phyloP scores from a whole-genome alignment of 1,139 yeast species.

The Yamadazyma siamensis region DNA sequence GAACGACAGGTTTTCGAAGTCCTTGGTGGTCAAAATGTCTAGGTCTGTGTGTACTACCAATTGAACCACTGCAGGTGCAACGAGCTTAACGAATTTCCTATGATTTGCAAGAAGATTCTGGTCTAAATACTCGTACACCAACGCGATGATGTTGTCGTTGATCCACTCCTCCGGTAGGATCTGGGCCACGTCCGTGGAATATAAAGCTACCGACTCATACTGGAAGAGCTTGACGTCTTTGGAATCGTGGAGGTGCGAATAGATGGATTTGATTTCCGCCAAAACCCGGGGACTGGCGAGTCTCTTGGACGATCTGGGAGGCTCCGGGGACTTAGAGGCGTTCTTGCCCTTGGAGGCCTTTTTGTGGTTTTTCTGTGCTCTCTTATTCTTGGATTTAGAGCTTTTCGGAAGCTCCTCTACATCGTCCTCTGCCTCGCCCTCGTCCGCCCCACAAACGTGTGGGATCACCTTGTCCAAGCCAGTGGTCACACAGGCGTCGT shows the following conservation, averaged over 20 bases:
- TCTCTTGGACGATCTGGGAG: neutral
- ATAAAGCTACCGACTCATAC: constrained; percentile 38
- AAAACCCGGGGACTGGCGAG: neutral
- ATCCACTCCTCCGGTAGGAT: constrained; percentile 63
- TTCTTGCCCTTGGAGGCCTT: constrained; percentile 2
- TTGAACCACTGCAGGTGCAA: constrained; percentile 40
- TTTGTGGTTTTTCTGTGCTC: constrained; percentile 16
- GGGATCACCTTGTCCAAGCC: constrained; percentile 31
- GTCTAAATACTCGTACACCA: constrained; percentile 54
- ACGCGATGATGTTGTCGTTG: constrained; percentile 65
- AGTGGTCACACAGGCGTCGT: constrained; percentile 12
- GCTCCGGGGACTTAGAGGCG: neutral
- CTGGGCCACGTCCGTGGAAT: constrained; percentile 35
- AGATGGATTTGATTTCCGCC: constrained; percentile 20
- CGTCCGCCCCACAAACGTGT: neutral
- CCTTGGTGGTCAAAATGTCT: constrained; percentile 29
- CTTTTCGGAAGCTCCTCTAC: neutral
- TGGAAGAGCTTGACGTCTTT: constrained; percentile 21
- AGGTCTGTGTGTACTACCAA: constrained; percentile 36
- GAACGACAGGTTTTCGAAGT: constrained; percentile 30
- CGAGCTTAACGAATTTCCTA: constrained; percentile 24
- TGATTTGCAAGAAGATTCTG: constrained; percentile 14
- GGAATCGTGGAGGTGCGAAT: constrained; percentile 13
- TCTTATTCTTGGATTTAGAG: constrained; percentile 1
- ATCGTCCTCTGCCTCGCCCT: constrained; percentile 1